Conservation (phyloP, 257 asterid species). For the Penstemon davidsonii region DNA sequence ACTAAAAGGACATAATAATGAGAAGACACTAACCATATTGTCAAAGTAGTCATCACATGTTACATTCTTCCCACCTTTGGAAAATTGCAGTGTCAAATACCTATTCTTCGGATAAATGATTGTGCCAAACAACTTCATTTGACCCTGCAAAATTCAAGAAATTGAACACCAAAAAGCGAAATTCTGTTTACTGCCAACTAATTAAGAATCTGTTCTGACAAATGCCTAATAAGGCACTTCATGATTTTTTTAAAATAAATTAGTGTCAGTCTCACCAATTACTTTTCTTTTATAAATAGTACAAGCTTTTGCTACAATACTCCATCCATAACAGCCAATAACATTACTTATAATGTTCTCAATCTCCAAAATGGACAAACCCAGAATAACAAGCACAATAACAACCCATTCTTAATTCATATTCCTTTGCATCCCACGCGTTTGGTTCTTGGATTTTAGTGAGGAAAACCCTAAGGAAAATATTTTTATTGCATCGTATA, state of each 20-base stretch:
- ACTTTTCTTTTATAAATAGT: too few species aligned
- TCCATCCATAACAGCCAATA: neutral
- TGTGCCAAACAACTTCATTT: conserved; percentile 91
- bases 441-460: too few species aligned
- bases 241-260: neutral
- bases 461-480: too few species aligned
- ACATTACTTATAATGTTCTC: too few species aligned
- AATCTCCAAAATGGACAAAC: too few species aligned
- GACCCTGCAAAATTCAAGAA: conserved; percentile 58
- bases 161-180: conserved; percentile 14
- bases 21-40: conserved; percentile 64
- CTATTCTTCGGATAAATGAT: conserved; percentile 82
- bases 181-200: neutral
- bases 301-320: too few species aligned
- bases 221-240: neutral
- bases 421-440: too few species aligned
- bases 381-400: too few species aligned
- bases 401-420: too few species aligned
- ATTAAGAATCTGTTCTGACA: conserved; percentile 1
- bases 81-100: conserved; percentile 81
- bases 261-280: too few species aligned
- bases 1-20: conserved; percentile 8
- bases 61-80: conserved; percentile 86
- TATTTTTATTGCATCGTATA: too few species aligned
- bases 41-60: conserved; percentile 86